These are phyloP conservation scores for Fusarium napiforme DNA, from an alignment of 2,329 filamentous ascomycete species.

Conservation along the genomic window DNA sequence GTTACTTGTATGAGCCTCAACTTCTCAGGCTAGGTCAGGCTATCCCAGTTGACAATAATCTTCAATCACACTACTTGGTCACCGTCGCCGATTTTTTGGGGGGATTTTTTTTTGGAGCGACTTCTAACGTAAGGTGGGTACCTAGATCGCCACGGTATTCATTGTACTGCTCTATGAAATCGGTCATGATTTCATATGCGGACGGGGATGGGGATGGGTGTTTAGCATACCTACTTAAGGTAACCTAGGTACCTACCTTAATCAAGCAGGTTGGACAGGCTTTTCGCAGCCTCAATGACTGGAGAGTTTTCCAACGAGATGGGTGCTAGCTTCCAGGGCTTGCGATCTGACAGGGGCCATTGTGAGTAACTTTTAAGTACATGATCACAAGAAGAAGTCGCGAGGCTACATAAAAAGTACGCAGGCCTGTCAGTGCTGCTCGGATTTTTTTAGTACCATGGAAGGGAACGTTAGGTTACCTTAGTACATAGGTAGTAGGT, in stretches of 20 bases:
- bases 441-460: slow-evolving; percentile 15
- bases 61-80: background rate
- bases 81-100: background rate
- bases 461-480: background rate
- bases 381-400: background rate
- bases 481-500: slow-evolving; percentile 2
- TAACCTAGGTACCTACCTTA: background rate
- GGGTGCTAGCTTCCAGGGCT: slow-evolving; percentile 24
- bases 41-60: background rate
- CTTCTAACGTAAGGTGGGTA: slow-evolving; percentile 12
- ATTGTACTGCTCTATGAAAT: background rate
- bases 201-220: slow-evolving; percentile 4
- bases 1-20: slow-evolving; percentile 14
- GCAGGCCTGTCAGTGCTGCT: background rate
- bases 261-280: background rate
- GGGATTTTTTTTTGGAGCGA: background rate
- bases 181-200: background rate
- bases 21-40: background rate
- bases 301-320: slow-evolving; percentile 30
- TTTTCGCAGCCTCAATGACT: background rate
- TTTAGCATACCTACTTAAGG: background rate
- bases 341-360: background rate
- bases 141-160: background rate
- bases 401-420: slow-evolving; percentile 2
- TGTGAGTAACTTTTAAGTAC: slow-evolving; percentile 4